Percentiles rank a stretch among this genome's conserved stretches.
These are phyloP conservation scores for Colletotrichum sp. DNA, from an alignment of 2,329 filamentous ascomycete species.

Conservation along the genomic window DNA sequence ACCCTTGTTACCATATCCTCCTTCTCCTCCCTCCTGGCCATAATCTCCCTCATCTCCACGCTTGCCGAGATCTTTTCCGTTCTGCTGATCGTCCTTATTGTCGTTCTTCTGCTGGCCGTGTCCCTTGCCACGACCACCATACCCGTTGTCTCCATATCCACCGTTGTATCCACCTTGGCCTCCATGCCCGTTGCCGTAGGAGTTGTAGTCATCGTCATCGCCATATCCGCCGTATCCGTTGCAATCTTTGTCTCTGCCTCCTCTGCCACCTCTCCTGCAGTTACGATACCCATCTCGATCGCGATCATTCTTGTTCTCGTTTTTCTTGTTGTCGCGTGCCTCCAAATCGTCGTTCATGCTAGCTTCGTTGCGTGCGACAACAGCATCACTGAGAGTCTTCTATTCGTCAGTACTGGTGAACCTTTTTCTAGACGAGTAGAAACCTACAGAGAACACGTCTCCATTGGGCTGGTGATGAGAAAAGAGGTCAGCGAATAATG, in stretches of 20 bases:
- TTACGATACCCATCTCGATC: background rate
- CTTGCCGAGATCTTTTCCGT: background rate
- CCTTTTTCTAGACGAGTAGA: fast-evolving
- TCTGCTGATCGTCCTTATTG: background rate
- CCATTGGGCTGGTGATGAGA: background rate
- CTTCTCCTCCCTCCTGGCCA: background rate
- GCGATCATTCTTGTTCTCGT: background rate
- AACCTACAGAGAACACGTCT: background rate
- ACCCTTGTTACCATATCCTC: background rate
- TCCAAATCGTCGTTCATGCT: background rate
- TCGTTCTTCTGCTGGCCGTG: background rate
- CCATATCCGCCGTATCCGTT: background rate
- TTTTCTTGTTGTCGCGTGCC: background rate
- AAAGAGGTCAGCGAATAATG: background rate
- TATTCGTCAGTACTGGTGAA: background rate
- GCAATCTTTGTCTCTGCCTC: background rate
- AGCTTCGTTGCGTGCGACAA: background rate
- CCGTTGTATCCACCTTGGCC: background rate
- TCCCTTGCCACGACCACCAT: background rate
- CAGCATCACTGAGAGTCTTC: background rate
- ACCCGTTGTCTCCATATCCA: background rate
- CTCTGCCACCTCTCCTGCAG: background rate
- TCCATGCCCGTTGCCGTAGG: background rate
- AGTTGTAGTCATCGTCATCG: background rate
- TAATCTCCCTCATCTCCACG: background rate